Conservation (phyloP, 768 basidiomycete species). For the Termitomyces sp. region DNA sequence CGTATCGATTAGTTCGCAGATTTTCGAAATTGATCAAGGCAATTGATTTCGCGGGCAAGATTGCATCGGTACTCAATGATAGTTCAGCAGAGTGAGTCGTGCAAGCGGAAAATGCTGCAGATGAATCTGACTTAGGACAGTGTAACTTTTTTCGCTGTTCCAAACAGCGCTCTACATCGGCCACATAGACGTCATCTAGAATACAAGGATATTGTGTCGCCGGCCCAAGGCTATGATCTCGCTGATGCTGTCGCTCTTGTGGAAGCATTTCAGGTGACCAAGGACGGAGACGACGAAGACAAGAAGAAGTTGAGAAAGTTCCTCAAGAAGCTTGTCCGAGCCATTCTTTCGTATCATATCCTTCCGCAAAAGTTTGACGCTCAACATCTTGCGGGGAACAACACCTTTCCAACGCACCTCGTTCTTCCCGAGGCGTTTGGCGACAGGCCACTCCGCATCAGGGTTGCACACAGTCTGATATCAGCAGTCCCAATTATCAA, state of each 20-base stretch:
- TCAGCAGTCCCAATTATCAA: constrained; percentile 40
- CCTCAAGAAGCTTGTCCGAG: constrained; percentile 48
- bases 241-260: constrained; percentile 22
- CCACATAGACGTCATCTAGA: constrained; percentile 8
- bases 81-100: constrained; percentile 10
- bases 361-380: constrained; percentile 35
- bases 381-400: constrained; percentile 42
- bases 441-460: constrained; percentile 40
- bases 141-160: constrained; percentile 51
- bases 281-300: constrained; percentile 28
- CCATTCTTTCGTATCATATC: constrained; percentile 54
- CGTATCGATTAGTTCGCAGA: constrained; percentile 4
- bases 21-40: constrained; percentile 20
- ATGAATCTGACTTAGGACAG: constrained; percentile 19
- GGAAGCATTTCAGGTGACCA: constrained; percentile 31
- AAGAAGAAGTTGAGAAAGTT: constrained; percentile 49
- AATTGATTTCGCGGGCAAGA: constrained; percentile 19
- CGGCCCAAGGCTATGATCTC: constrained; percentile 9
- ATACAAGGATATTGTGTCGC: constrained; percentile 5
- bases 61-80: constrained; percentile 15
- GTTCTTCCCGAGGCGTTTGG: constrained; percentile 37
- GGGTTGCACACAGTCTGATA: constrained; percentile 26
- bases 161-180: constrained; percentile 36
- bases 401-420: constrained; percentile 47
- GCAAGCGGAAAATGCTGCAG: too few relatives aligned